Percentiles rank a stretch among this genome's conserved stretches.
Conservation (phyloP, 2,329 filamentous ascomycete species). For the Botrytis tulipae region DNA sequence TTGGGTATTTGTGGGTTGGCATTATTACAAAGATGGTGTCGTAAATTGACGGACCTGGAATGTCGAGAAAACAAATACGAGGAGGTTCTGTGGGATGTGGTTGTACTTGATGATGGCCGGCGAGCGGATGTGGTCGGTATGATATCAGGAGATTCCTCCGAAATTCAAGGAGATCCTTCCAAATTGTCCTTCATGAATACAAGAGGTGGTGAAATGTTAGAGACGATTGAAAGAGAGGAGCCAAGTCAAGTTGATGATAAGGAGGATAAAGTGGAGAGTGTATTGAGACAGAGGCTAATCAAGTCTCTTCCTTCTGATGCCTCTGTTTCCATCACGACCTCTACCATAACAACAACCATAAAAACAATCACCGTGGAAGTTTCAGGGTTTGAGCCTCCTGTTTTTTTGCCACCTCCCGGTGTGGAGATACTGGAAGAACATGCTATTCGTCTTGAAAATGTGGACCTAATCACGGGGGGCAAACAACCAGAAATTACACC, state of each 20-base stretch:
- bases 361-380: conserved; percentile 66
- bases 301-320: conserved; percentile 55
- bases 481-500: conserved; percentile 24
- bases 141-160: conserved; percentile 25
- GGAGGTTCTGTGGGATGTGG: conserved; percentile 64
- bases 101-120: conserved; percentile 58
- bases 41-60: conserved; percentile 51
- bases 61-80: conserved; percentile 48
- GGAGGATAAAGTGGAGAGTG: conserved; percentile 45
- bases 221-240: conserved; percentile 40
- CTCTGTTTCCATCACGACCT: conserved; percentile 59
- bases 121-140: conserved; percentile 53
- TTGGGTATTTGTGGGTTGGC: conserved; percentile 60
- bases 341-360: conserved; percentile 56
- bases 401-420: conserved; percentile 55
- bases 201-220: conserved; percentile 36
- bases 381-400: conserved; percentile 50
- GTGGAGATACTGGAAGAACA: conserved; percentile 57
- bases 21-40: conserved; percentile 58
- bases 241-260: conserved; percentile 42
- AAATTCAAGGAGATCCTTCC: conserved; percentile 40
- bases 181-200: conserved; percentile 33
- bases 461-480: conserved; percentile 27
- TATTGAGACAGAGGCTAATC: conserved; percentile 53
- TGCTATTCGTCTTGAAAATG: conserved; percentile 27